phyloP scores from a whole-genome alignment of 2,329 filamentous ascomycete species.

The Cladophialophora yegresii region DNA sequence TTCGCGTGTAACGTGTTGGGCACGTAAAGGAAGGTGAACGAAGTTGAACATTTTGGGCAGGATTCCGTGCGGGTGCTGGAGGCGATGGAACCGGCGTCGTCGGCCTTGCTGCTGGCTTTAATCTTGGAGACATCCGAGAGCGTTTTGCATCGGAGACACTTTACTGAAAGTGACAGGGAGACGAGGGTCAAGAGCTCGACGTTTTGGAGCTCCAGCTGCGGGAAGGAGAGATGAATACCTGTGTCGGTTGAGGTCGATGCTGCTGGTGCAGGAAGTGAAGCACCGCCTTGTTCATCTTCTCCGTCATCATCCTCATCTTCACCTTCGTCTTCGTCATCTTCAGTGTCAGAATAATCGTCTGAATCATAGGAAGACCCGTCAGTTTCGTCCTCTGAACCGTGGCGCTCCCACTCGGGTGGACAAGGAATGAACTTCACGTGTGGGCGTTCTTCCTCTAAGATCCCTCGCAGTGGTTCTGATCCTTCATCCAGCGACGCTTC shows the following conservation, averaged over 20 bases:
- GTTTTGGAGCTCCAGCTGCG: constrained; percentile 72
- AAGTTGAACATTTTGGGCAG: constrained; percentile 59
- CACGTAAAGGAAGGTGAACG: constrained; percentile 52
- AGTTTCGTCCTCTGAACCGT: constrained; percentile 41
- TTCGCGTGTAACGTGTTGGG: constrained; percentile 71
- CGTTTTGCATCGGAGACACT: constrained; percentile 78
- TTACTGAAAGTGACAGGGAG: constrained; percentile 68
- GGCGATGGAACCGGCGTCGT: constrained; percentile 33
- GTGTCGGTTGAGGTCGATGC: constrained; percentile 29
- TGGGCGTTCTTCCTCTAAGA: constrained; percentile 50
- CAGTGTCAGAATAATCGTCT: constrained; percentile 45
- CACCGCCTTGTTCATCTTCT: constrained; percentile 44
- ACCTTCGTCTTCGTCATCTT: constrained; percentile 38
- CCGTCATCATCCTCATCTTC: constrained; percentile 44
- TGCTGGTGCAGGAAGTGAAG: constrained; percentile 38
- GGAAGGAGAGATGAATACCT: constrained; percentile 78
- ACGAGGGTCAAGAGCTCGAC: constrained; percentile 74
- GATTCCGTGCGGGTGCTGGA: constrained; percentile 42
- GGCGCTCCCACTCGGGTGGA: constrained; percentile 71
- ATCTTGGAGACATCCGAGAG: constrained; percentile 68
- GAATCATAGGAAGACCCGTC: constrained; percentile 50
- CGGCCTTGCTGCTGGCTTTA: constrained; percentile 51
- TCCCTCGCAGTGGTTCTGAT: constrained; percentile 11
- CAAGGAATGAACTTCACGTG: constrained; percentile 73
- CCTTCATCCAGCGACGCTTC: neutral